Evolutionary conservation across 2,329 filamentous ascomycete species (phyloP), one percentile per base, ranked within the genome.

Genomic region (Orbilia brochopaga): DNA sequence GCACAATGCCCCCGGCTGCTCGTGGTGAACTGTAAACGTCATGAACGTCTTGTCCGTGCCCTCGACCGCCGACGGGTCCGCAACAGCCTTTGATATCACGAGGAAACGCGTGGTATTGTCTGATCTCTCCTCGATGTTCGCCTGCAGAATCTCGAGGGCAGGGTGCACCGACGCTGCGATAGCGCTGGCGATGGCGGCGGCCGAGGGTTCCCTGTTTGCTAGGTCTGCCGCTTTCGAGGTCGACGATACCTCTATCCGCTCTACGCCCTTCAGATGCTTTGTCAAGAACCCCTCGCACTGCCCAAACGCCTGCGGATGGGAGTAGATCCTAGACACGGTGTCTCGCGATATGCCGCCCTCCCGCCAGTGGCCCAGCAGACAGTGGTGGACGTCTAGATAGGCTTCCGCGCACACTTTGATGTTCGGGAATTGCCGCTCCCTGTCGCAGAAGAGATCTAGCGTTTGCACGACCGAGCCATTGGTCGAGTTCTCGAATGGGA

Each of bases 401-500:
- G 89, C 85, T 81, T 97, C 94, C 51, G 86, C 90, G 78, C 88
- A 90, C 44, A 97, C 89, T 53, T 84, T 83, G 51, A 97, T 84
- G 77, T 90, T 86, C 10, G 83, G 83, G 78, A 90, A 91, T 48
- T 81, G 80, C 46, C 79, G 80, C 42, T 86, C 81, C 24, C 89
- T 83, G 80, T 96, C 91, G 75, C 91, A 91, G 70, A 99, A 86
- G 74, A 93, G 86, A 80, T 97, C 92, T 23, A 97, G 85, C 0
- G 92, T 96, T 79, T 91, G 90, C 63, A 94, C 87, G 55, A 99
- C 94, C 61, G 89, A 88, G 77, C 94, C 94, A 80, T 97, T 96
- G 78, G 91, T 93, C 44, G 90, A 95, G 82, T 99, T 99, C 79
- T 97, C 93, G 80, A 96, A 92, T 5, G 94, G 94, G 1, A 97